Evolutionary conservation across 345 rosid species (phyloP), one percentile per base, ranked within the genome.

Genomic region (Lagerstroemia speciosa): DNA sequence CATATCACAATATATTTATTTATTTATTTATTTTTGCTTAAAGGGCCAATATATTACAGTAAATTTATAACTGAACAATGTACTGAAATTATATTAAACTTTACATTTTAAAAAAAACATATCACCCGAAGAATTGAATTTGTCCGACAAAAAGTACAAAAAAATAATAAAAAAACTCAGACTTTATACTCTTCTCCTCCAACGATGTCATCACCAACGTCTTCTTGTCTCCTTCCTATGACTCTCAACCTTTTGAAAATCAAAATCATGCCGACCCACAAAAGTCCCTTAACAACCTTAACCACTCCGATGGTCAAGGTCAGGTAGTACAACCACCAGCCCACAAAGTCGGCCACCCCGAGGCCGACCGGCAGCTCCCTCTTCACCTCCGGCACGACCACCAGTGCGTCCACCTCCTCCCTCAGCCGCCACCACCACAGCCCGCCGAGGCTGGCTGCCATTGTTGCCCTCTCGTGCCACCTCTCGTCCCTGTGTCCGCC

Each of bases 381-480:
- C 71, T 76, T 72, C 17, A 67, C 71, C 64, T 72, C 68, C 1
- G 73, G 70, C 63, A 76, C 76, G 60, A 58, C 50, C 24, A 58
- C 69, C 46, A 76, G 65, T 1, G 73, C 38, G 48, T 76, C 79
- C 20, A 76, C 76, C 58, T 72, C 79, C 33, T 72, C 76, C 48
- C 70, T 68, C 58, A 72, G 67, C 73, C 79, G 43, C 79, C 79
- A 76, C 79, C 76, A 76, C 76, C 79, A 76, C 66, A 76, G 67
- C n/a, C 67, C n/a, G 6, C 73, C 68, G 0, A 68, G 72, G 58
- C 73, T 43, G n/a, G 27, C 17, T 2, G 67, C 73, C 61, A 37
- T 8, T 2, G 29, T 73, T 9, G 41, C 70, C 72, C 67, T 72
- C 43, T 76, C 72, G 3, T 34, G 30, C 79, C 79, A 72, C 52